phyloP scores from a whole-genome alignment of 2,329 filamentous ascomycete genomes.

The Hysterium pulicare region DNA sequence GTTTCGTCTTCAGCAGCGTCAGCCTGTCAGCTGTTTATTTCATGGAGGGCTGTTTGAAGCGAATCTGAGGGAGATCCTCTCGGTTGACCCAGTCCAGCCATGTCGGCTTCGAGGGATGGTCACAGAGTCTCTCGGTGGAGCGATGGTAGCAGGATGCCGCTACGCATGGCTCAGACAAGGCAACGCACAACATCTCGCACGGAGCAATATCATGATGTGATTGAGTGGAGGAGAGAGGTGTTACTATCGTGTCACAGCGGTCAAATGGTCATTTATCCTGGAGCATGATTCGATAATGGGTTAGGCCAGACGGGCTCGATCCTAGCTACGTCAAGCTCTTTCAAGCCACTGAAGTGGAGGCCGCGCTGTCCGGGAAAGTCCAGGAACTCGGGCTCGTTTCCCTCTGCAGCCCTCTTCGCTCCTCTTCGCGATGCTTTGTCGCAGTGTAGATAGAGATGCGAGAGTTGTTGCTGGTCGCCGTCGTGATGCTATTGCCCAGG shows the following conservation, averaged over 20 bases:
- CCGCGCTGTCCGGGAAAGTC: neutral
- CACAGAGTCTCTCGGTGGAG: neutral
- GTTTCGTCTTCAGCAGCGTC: neutral
- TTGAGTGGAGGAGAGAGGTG: conserved; percentile 35
- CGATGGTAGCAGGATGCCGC: neutral
- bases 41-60: no score
- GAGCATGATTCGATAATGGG: conserved; percentile 4
- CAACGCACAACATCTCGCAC: conserved; percentile 21
- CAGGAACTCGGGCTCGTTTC: neutral
- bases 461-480: neutral
- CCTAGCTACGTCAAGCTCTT: conserved; percentile 5
- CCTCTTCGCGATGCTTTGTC: neutral
- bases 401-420: neutral
- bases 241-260: conserved; percentile 22
- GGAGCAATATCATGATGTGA: conserved; percentile 22
- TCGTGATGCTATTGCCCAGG: neutral
- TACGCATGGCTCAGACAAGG: no score
- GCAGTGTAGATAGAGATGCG: neutral
- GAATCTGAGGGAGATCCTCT: no score
- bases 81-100: no score
- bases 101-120: no score
- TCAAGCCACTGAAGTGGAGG: conserved; percentile 2
- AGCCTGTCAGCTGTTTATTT: neutral
- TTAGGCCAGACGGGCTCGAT: conserved; percentile 5
- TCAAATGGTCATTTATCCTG: conserved; percentile 18